Percentiles rank a stretch among this genome's conserved stretches.
phyloP scores from a whole-genome alignment of 2,329 filamentous ascomycete species.

The Xylaria sp. region DNA sequence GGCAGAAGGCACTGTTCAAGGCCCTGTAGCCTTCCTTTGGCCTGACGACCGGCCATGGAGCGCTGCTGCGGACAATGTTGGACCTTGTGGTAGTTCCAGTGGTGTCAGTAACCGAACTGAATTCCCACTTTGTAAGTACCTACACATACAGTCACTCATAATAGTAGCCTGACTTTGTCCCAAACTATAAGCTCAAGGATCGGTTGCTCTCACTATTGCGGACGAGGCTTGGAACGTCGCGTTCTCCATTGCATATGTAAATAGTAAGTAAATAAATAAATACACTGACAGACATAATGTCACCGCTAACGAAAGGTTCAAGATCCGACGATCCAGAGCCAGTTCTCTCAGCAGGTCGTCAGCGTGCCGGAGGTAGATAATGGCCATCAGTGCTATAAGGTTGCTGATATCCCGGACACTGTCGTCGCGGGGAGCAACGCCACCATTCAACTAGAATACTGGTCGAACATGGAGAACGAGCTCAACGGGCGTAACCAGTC shows the following conservation, averaged over 20 bases:
- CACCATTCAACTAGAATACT: slow-evolving; percentile 54
- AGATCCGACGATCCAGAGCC: slow-evolving; percentile 49
- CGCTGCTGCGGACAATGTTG: slow-evolving; percentile 60
- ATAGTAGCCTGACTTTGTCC: slow-evolving; percentile 3
- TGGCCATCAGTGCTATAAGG: slow-evolving; percentile 54
- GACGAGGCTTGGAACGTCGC: slow-evolving; percentile 63
- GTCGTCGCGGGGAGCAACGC: slow-evolving; percentile 50
- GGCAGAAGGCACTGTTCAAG: slow-evolving; percentile 56
- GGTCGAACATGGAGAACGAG: slow-evolving; percentile 48
- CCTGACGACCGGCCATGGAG: slow-evolving; percentile 63
- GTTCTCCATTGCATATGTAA: slow-evolving; percentile 60
- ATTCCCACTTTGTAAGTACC: slow-evolving; percentile 60
- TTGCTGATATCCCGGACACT: slow-evolving; percentile 44
- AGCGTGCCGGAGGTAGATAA: slow-evolving; percentile 48
- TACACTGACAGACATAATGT: background rate
- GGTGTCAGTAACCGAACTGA: slow-evolving; percentile 59
- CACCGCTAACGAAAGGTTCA: background rate
- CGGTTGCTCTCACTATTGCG: slow-evolving; percentile 62
- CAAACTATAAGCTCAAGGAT: slow-evolving; percentile 56
- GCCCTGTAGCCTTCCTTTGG: slow-evolving; percentile 67
- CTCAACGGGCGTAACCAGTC: slow-evolving; percentile 50
- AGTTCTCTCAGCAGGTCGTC: slow-evolving; percentile 50
- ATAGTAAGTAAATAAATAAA: slow-evolving; percentile 51
- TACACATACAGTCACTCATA: background rate
- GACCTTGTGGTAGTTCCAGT: slow-evolving; percentile 62